phyloP scores from a whole-genome alignment of 1,139 yeast genomes.

The Tardiomyces depauwii region DNA sequence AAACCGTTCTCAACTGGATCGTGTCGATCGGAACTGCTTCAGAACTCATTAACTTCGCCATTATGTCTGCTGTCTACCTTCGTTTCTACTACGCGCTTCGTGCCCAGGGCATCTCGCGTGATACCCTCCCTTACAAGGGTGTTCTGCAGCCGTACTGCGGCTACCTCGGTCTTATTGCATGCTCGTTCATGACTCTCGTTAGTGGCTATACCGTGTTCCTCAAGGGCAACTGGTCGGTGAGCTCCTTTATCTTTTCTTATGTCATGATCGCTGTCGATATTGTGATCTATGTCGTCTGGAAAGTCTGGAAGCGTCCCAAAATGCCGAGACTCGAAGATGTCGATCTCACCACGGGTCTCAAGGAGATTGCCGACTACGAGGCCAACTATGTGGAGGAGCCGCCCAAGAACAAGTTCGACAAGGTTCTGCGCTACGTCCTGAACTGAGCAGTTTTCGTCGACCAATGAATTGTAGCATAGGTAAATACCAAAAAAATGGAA shows the following conservation, averaged over 20 bases:
- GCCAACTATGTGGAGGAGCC: neutral
- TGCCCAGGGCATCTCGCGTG: slow-evolving; percentile 44
- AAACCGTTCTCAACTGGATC: slow-evolving; percentile 59
- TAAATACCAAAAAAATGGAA: no score
- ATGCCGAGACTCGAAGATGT: slow-evolving; percentile 39
- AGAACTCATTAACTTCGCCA: slow-evolving; percentile 56
- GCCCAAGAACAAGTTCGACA: neutral
- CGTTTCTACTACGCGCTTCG: slow-evolving; percentile 51
- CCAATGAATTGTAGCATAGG: no score
- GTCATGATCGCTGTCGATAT: slow-evolving; percentile 52
- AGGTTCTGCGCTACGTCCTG: neutral
- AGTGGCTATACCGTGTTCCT: slow-evolving; percentile 55
- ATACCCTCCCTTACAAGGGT: slow-evolving; percentile 40
- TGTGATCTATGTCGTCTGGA: slow-evolving; percentile 45
- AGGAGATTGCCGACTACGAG: neutral
- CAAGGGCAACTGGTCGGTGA: slow-evolving; percentile 46
- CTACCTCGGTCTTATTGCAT: slow-evolving; percentile 27
- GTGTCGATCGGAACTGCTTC: slow-evolving; percentile 66
- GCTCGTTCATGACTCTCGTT: slow-evolving; percentile 49
- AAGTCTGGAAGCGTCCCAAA: slow-evolving; percentile 38
- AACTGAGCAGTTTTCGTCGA: neutral
- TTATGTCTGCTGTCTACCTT: slow-evolving; percentile 48
- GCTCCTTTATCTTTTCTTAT: slow-evolving; percentile 52
- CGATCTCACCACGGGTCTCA: slow-evolving; percentile 28
- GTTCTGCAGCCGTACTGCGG: slow-evolving; percentile 45